Evolutionary conservation across 495 filamentous ascomycete species (phyloP).

Genomic region (Parathielavia appendiculata): DNA sequence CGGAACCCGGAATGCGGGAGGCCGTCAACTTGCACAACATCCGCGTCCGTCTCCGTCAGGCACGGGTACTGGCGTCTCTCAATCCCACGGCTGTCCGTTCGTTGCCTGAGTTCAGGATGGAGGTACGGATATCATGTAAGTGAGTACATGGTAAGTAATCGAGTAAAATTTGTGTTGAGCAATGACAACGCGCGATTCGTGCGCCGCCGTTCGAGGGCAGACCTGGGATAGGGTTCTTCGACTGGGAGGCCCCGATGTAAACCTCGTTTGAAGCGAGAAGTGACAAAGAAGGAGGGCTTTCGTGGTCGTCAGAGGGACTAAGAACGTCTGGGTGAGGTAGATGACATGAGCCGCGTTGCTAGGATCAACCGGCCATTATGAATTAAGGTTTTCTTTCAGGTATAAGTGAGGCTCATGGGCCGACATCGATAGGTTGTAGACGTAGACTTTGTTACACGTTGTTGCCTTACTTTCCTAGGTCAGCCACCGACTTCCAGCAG

Average conservation of each 20-base stretch:
- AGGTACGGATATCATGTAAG: not conserved
- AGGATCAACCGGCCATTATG: too few relatives aligned
- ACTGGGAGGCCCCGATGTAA: not conserved
- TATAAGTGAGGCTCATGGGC: too few relatives aligned
- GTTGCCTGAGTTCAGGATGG: not conserved
- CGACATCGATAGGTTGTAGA: too few relatives aligned
- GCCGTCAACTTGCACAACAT: not conserved
- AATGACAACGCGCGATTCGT: slow-evolving; percentile 11
- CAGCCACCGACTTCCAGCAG: not conserved
- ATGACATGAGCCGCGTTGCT: too few relatives aligned
- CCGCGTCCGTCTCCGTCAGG: not conserved
- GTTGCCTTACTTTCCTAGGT: too few relatives aligned
- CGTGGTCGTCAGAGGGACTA: too few relatives aligned
- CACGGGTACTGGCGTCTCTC: not conserved
- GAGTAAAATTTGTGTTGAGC: too few relatives aligned
- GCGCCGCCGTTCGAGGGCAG: not conserved
- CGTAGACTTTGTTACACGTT: too few relatives aligned
- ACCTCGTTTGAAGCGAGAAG: not conserved
- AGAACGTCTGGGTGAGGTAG: too few relatives aligned
- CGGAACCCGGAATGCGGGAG: slow-evolving; percentile 5
- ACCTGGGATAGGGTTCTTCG: slow-evolving; percentile 4
- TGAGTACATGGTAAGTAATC: too few relatives aligned
- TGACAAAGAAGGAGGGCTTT: not conserved
- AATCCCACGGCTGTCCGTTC: not conserved
- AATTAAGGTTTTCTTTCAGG: too few relatives aligned